phyloP scores from a whole-genome alignment of 805 yeast genomes.

The Cephaloascus fragrans region DNA sequence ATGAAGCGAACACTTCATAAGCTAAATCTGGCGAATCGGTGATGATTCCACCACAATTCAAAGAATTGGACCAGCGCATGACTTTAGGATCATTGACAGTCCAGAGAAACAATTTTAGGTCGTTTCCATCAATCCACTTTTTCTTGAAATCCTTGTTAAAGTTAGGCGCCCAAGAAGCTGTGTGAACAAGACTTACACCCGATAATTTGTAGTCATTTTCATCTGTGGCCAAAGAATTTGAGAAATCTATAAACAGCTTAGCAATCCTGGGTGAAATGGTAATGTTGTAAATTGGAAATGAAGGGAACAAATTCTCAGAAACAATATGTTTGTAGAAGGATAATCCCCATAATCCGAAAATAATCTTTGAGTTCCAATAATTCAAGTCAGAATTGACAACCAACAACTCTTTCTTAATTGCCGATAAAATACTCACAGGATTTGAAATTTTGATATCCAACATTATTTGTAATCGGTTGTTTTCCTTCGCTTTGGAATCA shows the following conservation, averaged over 20 bases:
- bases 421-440: constrained; percentile 11
- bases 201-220: constrained; percentile 6
- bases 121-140: constrained; percentile 1
- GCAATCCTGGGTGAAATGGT: constrained; percentile 13
- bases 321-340: constrained; percentile 14
- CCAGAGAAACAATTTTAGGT: constrained; percentile 22
- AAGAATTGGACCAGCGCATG: background rate
- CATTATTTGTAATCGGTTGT: constrained; percentile 30
- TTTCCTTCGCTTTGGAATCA: constrained; percentile 29
- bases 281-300: constrained; percentile 17
- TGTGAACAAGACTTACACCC: constrained; percentile 10
- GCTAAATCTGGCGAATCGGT: background rate
- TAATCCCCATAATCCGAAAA: constrained; percentile 26
- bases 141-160: constrained; percentile 4
- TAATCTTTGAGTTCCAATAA: constrained; percentile 20
- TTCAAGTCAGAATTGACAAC: constrained; percentile 5
- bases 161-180: constrained; percentile 7
- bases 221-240: constrained; percentile 1
- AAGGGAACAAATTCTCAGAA: constrained; percentile 7
- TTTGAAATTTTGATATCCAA: constrained; percentile 21
- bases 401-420: constrained; percentile 12
- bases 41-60: background rate
- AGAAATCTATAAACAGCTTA: constrained; percentile 11
- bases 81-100: constrained; percentile 18
- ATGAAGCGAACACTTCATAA: background rate